A percentile compares a stretch with the other conserved stretches of the same genome.
Evolutionary conservation across 495 filamentous ascomycete genomes (phyloP).

Genomic region (Aspergillus olivimuriae): DNA sequence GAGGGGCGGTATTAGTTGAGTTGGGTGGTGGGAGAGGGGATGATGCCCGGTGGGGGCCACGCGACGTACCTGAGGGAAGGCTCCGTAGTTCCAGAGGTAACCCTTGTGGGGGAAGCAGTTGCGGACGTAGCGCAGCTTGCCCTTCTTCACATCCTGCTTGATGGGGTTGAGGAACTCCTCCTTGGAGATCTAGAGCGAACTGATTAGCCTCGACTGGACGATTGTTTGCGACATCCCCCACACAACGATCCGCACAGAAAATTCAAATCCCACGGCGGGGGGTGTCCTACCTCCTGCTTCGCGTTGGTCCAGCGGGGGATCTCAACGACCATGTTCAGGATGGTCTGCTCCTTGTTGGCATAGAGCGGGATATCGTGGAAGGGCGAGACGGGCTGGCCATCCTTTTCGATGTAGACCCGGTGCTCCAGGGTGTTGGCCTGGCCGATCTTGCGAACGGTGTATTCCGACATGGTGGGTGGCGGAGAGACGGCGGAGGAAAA

Average conservation of each 20-base stretch:
- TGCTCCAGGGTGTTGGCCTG: conserved; percentile 91
- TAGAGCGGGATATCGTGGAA: conserved; percentile 99
- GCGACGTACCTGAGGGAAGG: conserved; percentile 82
- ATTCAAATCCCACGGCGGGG: not conserved
- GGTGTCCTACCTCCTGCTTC: conserved; percentile 78
- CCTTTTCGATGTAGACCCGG: conserved; percentile 95
- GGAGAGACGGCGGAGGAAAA: conserved; percentile 19
- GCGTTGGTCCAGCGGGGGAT: conserved; percentile 99
- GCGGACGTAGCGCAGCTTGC: conserved; percentile 81
- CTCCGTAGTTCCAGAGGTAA: conserved; percentile 99
- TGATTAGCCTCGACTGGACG: no score
- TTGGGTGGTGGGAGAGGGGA: not conserved
- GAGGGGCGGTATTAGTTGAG: conserved; percentile 4
- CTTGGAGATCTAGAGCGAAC: conserved; percentile 72
- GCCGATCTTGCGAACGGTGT: conserved; percentile 78
- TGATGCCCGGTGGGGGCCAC: not conserved
- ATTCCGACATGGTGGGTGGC: conserved; percentile 37
- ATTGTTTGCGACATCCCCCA: no score
- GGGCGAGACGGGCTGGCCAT: conserved; percentile 86
- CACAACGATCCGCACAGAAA: not conserved
- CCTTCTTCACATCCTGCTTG: conserved; percentile 63
- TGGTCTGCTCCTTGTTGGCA: conserved; percentile 85
- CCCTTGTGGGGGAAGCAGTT: conserved; percentile 99
- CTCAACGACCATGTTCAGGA: conserved; percentile 99
- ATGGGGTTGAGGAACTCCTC: conserved; percentile 96